A percentile compares a stretch with the other conserved stretches of the same genome.
phyloP scores from a whole-genome alignment of 2,329 filamentous ascomycete genomes.

The Alternaria infectoria region DNA sequence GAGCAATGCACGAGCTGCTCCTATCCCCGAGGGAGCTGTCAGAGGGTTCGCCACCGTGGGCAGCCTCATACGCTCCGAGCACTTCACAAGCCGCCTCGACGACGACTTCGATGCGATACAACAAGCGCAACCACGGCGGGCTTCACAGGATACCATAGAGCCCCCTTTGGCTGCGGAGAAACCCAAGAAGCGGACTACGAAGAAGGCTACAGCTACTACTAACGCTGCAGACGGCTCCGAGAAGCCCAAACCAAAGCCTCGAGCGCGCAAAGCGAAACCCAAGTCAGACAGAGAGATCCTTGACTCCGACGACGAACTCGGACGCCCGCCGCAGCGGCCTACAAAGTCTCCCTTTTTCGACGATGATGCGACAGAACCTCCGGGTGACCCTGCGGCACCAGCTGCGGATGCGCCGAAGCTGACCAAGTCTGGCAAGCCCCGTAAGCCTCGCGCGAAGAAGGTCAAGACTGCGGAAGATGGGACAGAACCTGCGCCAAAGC shows the following conservation, averaged over 20 bases:
- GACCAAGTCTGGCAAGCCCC: slow-evolving; percentile 32
- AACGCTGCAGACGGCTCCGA: slow-evolving; percentile 7
- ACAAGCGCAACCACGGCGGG: slow-evolving; percentile 5
- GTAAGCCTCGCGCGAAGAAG: slow-evolving; percentile 43
- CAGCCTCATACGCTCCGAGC: slow-evolving; percentile 39
- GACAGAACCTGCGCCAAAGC: slow-evolving; percentile 24
- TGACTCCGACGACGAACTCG: slow-evolving; percentile 22
- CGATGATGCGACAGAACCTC: slow-evolving; percentile 7
- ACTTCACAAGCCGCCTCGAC: slow-evolving; percentile 28
- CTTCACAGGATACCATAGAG: background rate
- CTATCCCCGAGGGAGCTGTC: slow-evolving; percentile 30
- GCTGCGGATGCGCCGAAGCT: slow-evolving; percentile 15
- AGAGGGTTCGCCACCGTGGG: slow-evolving; percentile 45
- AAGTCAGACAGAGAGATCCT: slow-evolving; percentile 25
- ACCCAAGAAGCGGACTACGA: slow-evolving; percentile 22
- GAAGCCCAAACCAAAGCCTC: slow-evolving; percentile 33
- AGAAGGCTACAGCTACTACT: slow-evolving; percentile 5
- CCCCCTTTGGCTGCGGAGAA: slow-evolving; percentile 14
- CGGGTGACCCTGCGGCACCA: slow-evolving; percentile 5
- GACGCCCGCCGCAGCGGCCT: slow-evolving; percentile 10
- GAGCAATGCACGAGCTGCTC: slow-evolving; percentile 32
- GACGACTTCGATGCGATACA: slow-evolving; percentile 12
- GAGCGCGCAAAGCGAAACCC: slow-evolving; percentile 34
- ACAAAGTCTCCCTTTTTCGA: slow-evolving; percentile 33
- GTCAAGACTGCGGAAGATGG: slow-evolving; percentile 13